Conservation (phyloP, 108 stramenopile genomes). For the Cyclotella distinguenda region DNA sequence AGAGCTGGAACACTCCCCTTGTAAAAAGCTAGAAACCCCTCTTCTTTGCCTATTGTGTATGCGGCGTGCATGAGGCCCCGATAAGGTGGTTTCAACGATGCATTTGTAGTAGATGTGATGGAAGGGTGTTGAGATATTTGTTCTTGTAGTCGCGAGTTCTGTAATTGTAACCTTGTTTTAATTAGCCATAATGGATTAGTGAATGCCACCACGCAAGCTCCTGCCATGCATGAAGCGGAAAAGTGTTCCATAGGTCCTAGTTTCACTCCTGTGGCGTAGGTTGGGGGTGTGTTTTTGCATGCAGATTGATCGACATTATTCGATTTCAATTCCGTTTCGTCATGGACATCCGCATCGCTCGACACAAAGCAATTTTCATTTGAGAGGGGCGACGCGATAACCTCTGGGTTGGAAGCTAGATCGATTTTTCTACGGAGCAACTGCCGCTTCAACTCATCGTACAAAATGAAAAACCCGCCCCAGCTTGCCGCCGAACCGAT, state of each 20-base stretch:
- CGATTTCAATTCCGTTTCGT: conserved; percentile 28
- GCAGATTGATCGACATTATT: conserved; percentile 5
- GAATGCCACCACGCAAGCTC: conserved; percentile 88
- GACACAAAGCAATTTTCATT: conserved; percentile 9
- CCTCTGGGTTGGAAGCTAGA: not conserved
- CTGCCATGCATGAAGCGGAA: conserved; percentile 57
- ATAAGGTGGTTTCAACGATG: conserved; percentile 62
- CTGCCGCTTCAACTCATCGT: conserved; percentile 85
- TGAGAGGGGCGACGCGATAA: not conserved
- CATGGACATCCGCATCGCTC: conserved; percentile 27
- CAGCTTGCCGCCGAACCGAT: conserved; percentile 91
- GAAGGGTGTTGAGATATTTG: conserved; percentile 12
- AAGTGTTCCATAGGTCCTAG: conserved; percentile 74
- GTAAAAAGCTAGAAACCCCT: conserved; percentile 92
- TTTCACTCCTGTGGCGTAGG: not conserved
- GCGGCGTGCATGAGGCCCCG: conserved; percentile 68
- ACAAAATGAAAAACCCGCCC: conserved; percentile 98
- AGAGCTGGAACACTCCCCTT: conserved; percentile 93
- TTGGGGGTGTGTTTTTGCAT: not conserved
- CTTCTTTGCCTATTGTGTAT: conserved; percentile 86
- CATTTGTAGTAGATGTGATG: conserved; percentile 39
- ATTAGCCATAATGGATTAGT: conserved; percentile 99
- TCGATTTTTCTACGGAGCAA: conserved; percentile 27
- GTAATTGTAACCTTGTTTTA: conserved; percentile 96
- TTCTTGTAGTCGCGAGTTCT: conserved; percentile 54